phyloP scores from a whole-genome alignment of 306 rosid species.

The Prunus armeniaca region DNA sequence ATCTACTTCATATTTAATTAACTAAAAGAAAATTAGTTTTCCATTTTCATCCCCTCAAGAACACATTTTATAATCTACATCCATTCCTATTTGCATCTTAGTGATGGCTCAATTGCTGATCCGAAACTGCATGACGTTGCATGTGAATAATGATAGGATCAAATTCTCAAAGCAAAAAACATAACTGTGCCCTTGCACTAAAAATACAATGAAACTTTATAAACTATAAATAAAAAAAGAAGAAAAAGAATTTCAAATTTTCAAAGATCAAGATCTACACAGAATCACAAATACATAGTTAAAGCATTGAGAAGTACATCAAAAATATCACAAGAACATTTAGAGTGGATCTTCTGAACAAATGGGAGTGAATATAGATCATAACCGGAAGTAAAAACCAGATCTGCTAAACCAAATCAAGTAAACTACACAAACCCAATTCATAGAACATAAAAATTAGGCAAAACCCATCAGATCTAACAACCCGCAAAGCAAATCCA shows the following conservation, averaged over 20 bases:
- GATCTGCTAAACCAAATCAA: constrained; percentile 5
- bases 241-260: not conserved
- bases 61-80: not conserved
- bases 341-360: not conserved
- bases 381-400: not conserved
- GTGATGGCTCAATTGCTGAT: not conserved
- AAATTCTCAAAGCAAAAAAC: not conserved
- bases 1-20: not conserved
- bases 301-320: not conserved
- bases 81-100: constrained; percentile 6
- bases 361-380: not conserved
- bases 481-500: not conserved
- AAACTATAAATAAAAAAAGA: not conserved
- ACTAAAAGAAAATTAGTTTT: not conserved
- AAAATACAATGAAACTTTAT: too few species aligned
- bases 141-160: not conserved
- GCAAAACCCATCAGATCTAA: constrained; percentile 2
- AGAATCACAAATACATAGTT: not conserved
- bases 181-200: too few species aligned
- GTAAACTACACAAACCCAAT: not conserved
- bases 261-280: not conserved
- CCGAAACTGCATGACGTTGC: not conserved
- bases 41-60: not conserved
- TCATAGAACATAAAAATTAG: not conserved
- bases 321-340: not conserved